Evolutionary conservation across 306 rosid species (phyloP).

Genomic region (Malus domestica): ASM211411v1 NC_041795.1:36552501-36553000

Average conservation of each 20-base stretch:
- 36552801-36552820: conserved; percentile 57
- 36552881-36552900: conserved; percentile 44
- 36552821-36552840: conserved; percentile 51
- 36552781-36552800: conserved; percentile 87
- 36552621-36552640: neutral
- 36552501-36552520: neutral
- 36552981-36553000: neutral
- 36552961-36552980: conserved; percentile 34
- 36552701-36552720: neutral
- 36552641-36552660: neutral
- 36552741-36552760: neutral
- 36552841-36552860: conserved; percentile 60
- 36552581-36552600: neutral
- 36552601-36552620: too few species aligned
- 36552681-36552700: neutral
- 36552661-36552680: neutral
- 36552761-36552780: conserved; percentile 69
- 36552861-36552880: conserved; percentile 71
- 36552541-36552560: neutral
- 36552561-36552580: neutral
- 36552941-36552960: conserved; percentile 44
- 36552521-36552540: neutral
- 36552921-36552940: conserved; percentile 66
- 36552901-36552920: conserved; percentile 70
- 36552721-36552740: neutral